Evolutionary conservation across 2,329 filamentous ascomycete species (phyloP).

Genomic region (Sporothrix brasiliensis): DNA sequence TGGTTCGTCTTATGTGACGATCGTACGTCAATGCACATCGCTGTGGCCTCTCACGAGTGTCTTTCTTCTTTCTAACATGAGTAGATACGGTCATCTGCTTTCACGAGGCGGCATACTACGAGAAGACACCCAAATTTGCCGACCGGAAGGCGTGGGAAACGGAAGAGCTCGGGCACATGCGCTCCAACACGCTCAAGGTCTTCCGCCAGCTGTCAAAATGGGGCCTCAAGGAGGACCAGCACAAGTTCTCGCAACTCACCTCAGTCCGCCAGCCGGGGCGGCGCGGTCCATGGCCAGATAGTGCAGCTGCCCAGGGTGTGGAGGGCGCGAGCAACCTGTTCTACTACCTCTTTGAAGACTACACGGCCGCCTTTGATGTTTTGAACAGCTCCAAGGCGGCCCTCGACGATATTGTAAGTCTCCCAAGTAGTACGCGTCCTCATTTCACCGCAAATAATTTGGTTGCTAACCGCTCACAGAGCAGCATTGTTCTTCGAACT

Average conservation of each 20-base stretch:
- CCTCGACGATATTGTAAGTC: slow-evolving; percentile 54
- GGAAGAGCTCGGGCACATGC: slow-evolving; percentile 44
- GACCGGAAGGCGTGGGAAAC: slow-evolving; percentile 37
- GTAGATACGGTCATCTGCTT: slow-evolving; percentile 70
- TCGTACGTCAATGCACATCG: slow-evolving; percentile 45
- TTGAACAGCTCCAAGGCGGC: slow-evolving; percentile 52
- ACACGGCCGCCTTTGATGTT: slow-evolving; percentile 61
- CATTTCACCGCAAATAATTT: not conserved
- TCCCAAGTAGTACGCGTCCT: too few relatives aligned
- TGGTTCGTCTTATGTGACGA: slow-evolving; percentile 72
- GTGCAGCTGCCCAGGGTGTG: slow-evolving; percentile 39
- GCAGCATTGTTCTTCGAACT: slow-evolving; percentile 41
- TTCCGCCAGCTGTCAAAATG: slow-evolving; percentile 46
- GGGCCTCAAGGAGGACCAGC: slow-evolving; percentile 46
- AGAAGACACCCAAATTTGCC: slow-evolving; percentile 38
- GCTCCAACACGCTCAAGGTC: slow-evolving; percentile 47
- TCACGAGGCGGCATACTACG: slow-evolving; percentile 58
- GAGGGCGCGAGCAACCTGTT: slow-evolving; percentile 64
- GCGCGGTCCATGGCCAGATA: not conserved
- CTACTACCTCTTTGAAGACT: slow-evolving; percentile 70
- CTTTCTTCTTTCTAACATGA: slow-evolving; percentile 35
- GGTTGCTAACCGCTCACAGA: slow-evolving; percentile 38
- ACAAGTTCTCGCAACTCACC: slow-evolving; percentile 49
- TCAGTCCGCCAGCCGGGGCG: slow-evolving; percentile 42
- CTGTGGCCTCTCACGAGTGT: too few relatives aligned